Evolutionary conservation across 257 asterid genomes (phyloP).

Genomic region (Marsdenia floribunda): DNA sequence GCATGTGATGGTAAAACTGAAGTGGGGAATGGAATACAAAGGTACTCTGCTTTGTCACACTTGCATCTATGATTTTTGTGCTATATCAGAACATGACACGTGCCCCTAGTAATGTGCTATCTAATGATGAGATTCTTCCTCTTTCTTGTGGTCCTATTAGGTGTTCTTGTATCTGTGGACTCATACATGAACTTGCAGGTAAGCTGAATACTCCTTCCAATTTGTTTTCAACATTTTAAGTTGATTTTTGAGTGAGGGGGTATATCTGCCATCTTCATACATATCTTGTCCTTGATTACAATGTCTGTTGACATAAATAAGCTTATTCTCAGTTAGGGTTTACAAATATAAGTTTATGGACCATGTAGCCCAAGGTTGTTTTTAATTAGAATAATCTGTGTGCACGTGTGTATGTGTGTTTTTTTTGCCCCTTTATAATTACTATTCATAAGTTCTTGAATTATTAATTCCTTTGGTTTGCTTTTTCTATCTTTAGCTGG

Average conservation of each 20-base stretch:
- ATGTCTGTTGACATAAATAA: background rate
- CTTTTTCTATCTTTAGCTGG: slow-evolving; percentile 46
- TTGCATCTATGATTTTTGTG: background rate
- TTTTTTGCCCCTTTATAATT: background rate
- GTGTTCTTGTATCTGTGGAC: slow-evolving; percentile 87
- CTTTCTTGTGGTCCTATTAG: slow-evolving; percentile 34
- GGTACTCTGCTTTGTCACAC: slow-evolving; percentile 32
- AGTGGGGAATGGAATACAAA: slow-evolving; percentile 99
- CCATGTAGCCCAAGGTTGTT: background rate
- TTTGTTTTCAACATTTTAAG: background rate
- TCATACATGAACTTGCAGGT: slow-evolving; percentile 99
- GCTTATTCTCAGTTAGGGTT: background rate
- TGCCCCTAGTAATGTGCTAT: background rate
- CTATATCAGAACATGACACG: background rate
- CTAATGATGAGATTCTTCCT: background rate
- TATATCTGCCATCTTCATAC: background rate
- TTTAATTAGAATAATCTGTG: background rate
- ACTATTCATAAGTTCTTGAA: background rate
- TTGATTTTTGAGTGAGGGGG: background rate
- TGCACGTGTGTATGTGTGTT: too few species aligned
- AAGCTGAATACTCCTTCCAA: background rate
- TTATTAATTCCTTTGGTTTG: background rate
- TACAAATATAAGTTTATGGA: background rate
- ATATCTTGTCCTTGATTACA: background rate
- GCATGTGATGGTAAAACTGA: slow-evolving; percentile 89